These are phyloP conservation scores for Jackrogersella multiformis DNA, from an alignment of 495 filamentous ascomycete species.

Conservation along the genomic window DNA sequence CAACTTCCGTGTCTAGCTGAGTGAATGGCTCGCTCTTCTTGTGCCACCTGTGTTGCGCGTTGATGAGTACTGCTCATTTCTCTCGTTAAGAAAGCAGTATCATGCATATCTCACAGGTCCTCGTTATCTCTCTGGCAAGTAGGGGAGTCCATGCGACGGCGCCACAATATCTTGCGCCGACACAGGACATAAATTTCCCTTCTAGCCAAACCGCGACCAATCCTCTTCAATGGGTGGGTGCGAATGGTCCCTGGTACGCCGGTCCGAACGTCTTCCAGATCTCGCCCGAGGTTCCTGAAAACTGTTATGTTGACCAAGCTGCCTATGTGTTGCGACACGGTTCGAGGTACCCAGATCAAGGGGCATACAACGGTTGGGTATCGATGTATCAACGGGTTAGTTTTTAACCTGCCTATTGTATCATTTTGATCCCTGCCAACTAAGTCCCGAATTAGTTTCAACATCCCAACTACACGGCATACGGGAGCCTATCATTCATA, in stretches of 20 bases:
- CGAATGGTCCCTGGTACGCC: constrained; percentile 63
- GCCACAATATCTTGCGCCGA: constrained; percentile 45
- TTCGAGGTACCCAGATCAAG: constrained; percentile 64
- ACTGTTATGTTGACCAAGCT: constrained; percentile 64
- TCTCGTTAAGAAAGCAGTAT: not conserved
- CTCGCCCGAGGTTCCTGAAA: constrained; percentile 56
- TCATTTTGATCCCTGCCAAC: not conserved
- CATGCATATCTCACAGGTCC: constrained; percentile 15
- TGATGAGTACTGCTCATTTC: not conserved
- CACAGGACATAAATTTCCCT: constrained; percentile 53
- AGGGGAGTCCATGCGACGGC: constrained; percentile 2
- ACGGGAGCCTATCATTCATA: constrained; percentile 58
- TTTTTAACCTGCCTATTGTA: not conserved
- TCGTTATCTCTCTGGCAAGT: not conserved
- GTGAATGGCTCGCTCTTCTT: not conserved
- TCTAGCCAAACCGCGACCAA: constrained; percentile 47
- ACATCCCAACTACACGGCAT: constrained; percentile 54
- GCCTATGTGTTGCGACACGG: constrained; percentile 66
- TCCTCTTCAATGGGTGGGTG: constrained; percentile 60
- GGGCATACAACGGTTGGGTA: constrained; percentile 63
- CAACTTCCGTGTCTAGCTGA: not conserved
- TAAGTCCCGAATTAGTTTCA: constrained; percentile 48
- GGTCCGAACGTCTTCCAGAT: constrained; percentile 65
- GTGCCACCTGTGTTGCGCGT: not conserved
- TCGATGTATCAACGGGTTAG: constrained; percentile 55